A percentile compares a stretch with the other conserved stretches of the same genome.
These are phyloP conservation scores for Erysimum cheiranthoides DNA, from an alignment of 345 rosid genomes.

Conservation along the genomic window DNA sequence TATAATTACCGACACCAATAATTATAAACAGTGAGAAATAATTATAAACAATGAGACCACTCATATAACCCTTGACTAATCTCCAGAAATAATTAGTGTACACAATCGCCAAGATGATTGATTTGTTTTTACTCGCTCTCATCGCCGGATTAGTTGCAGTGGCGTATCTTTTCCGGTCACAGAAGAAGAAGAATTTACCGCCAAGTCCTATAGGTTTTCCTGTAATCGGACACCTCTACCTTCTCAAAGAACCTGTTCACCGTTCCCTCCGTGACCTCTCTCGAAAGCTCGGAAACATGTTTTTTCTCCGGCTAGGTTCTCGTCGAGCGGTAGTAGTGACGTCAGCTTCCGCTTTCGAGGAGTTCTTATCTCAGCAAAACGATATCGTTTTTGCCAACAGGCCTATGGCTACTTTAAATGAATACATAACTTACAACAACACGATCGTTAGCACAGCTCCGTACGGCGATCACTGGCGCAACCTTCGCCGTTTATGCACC, in stretches of 20 bases:
- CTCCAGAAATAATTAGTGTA: not conserved
- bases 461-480: conserved; percentile 63
- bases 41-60: too few species aligned
- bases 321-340: conserved; percentile 47
- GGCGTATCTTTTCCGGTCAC: not conserved
- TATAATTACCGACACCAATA: not conserved
- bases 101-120: not conserved
- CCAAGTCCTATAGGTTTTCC: conserved; percentile 32
- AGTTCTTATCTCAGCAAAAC: conserved; percentile 50
- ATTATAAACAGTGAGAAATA: too few species aligned
- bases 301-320: conserved; percentile 51
- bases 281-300: conserved; percentile 45
- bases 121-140: not conserved
- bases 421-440: conserved; percentile 46
- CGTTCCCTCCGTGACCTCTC: conserved; percentile 40
- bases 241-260: conserved; percentile 43
- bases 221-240: conserved; percentile 41
- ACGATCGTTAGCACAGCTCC: conserved; percentile 38
- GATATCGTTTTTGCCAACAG: conserved; percentile 58
- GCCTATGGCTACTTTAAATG: conserved; percentile 15
- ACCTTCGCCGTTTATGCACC: conserved; percentile 52
- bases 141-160: not conserved
- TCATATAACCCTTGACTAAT: not conserved
- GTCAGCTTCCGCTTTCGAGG: conserved; percentile 42
- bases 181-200: not conserved